Conservation (phyloP, 441 rosid species). For the Populus hybrid region DNA sequence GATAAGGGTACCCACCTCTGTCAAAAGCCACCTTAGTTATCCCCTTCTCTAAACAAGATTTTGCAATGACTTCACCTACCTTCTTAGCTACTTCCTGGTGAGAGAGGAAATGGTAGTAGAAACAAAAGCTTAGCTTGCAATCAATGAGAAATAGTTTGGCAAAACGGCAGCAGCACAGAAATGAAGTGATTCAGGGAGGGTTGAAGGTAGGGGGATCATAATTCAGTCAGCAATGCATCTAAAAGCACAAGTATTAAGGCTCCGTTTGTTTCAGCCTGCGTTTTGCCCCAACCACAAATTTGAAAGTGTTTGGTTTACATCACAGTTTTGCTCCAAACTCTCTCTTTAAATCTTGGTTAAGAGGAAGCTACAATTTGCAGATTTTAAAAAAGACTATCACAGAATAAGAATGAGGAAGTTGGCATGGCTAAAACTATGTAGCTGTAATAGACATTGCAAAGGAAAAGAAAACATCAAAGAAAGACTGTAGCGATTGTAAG, state of each 20-base stretch:
- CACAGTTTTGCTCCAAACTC: no score
- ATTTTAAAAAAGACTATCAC: background rate
- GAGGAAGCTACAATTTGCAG: no score
- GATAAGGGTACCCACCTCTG: slow-evolving; percentile 91
- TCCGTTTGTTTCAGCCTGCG: no score
- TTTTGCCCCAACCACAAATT: no score
- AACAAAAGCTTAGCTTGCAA: slow-evolving; percentile 7
- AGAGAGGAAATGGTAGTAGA: slow-evolving; percentile 9
- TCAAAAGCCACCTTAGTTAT: slow-evolving; percentile 85
- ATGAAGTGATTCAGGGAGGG: no score
- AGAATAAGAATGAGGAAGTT: background rate
- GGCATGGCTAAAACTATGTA: background rate
- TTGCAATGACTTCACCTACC: slow-evolving; percentile 82
- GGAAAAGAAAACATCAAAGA: background rate
- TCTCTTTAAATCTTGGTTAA: no score
- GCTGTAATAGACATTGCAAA: background rate
- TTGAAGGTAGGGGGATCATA: no score
- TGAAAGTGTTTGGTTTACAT: no score
- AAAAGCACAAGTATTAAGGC: no score
- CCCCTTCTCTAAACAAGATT: slow-evolving; percentile 84
- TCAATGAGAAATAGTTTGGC: slow-evolving; percentile 7
- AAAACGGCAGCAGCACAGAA: no score
- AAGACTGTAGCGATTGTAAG: background rate
- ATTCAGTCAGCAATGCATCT: no score
- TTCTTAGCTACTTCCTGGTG: slow-evolving; percentile 82